phyloP scores from a whole-genome alignment of 495 filamentous ascomycete species.

The Penicillium desertorum region DNA sequence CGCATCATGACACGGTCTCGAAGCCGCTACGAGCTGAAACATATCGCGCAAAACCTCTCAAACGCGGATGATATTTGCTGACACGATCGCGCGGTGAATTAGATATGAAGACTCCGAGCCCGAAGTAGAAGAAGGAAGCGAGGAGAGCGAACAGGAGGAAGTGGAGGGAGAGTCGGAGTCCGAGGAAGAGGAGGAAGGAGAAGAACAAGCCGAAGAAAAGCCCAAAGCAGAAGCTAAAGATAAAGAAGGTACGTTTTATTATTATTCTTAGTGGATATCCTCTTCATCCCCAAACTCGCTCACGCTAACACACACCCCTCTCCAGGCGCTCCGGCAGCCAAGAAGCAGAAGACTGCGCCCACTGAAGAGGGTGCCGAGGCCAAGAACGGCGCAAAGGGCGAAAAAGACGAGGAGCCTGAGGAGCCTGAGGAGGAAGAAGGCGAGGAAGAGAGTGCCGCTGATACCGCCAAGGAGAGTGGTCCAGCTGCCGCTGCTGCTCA shows the following conservation, averaged over 20 bases:
- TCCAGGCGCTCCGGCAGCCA: constrained; percentile 42
- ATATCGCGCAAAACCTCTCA: not conserved
- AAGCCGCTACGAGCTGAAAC: not conserved
- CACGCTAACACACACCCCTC: constrained; percentile 10
- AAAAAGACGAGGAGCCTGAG: constrained; percentile 29
- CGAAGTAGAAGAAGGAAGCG: constrained; percentile 42
- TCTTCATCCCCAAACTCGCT: not conserved
- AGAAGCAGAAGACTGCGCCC: constrained; percentile 30
- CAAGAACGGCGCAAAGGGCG: constrained; percentile 35
- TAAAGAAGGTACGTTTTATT: constrained; percentile 28
- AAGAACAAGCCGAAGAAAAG: constrained; percentile 21
- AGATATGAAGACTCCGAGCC: constrained; percentile 53
- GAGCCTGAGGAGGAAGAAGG: constrained; percentile 32
- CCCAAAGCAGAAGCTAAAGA: constrained; percentile 21
- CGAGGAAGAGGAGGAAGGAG: constrained; percentile 23
- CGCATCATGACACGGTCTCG: constrained; percentile 9
- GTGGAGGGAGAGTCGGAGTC: constrained; percentile 27
- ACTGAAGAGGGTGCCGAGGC: constrained; percentile 24
- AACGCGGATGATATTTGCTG: constrained; percentile 7
- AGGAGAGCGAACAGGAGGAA: constrained; percentile 41
- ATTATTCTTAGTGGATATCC: not conserved
- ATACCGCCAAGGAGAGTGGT: constrained; percentile 40
- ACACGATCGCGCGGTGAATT: constrained; percentile 16
- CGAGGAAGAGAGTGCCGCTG: constrained; percentile 31
- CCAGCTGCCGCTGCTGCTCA: constrained; percentile 45